Conservation (phyloP, 495 filamentous ascomycete species). For the Penicillium tannophilum region DNA sequence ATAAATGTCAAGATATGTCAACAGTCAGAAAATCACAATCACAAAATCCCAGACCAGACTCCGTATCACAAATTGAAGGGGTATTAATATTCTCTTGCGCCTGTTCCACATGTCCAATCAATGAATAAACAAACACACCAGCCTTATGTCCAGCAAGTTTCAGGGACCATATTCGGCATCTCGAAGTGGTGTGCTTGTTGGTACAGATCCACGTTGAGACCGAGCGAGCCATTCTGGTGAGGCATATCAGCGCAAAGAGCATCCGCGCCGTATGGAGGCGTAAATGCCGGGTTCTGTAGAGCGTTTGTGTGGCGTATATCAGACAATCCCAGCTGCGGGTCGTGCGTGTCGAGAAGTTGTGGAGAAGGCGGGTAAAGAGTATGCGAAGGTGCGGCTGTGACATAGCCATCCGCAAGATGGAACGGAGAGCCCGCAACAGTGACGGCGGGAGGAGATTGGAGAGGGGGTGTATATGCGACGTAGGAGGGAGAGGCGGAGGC, state of each 20-base stretch:
- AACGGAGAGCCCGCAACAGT: constrained; percentile 42
- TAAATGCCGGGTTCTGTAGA: constrained; percentile 21
- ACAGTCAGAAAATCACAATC: background rate
- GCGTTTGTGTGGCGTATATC: constrained; percentile 31
- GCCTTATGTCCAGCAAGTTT: constrained; percentile 36
- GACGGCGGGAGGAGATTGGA: constrained; percentile 45
- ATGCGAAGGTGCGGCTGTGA: constrained; percentile 35
- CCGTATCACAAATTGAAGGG: constrained; percentile 1
- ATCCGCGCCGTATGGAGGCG: constrained; percentile 37
- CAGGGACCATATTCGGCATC: constrained; percentile 31
- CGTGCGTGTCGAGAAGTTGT: constrained; percentile 39
- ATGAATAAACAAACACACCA: background rate
- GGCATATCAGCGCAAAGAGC: constrained; percentile 32
- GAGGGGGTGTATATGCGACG: constrained; percentile 44
- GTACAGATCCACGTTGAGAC: constrained; percentile 39
- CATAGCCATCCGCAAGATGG: constrained; percentile 35
- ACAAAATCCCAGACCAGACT: background rate
- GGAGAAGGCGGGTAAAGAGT: constrained; percentile 42
- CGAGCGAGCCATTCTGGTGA: constrained; percentile 28
- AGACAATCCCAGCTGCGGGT: constrained; percentile 29
- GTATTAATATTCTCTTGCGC: constrained; percentile 5
- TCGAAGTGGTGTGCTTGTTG: constrained; percentile 35
- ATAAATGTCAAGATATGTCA: background rate
- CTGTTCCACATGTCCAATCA: background rate
- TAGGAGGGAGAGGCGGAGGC: constrained; percentile 43